These are phyloP conservation scores for Athelia sp. DNA, from an alignment of 1,284 basidiomycete species.

Conservation along the genomic window DNA sequence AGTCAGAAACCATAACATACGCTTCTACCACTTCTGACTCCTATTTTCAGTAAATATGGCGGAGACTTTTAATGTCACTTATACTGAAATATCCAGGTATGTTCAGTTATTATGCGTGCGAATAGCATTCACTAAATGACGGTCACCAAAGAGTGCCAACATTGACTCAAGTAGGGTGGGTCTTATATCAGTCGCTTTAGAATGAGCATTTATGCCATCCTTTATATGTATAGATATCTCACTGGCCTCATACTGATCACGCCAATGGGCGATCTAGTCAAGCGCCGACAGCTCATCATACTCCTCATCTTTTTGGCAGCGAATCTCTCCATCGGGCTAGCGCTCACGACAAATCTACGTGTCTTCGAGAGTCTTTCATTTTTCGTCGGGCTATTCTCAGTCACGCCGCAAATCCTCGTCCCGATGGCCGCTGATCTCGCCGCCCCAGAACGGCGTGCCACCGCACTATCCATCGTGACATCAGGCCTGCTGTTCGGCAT, in stretches of 20 bases:
- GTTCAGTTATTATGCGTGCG: slow-evolving; percentile 9
- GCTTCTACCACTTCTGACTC: background rate
- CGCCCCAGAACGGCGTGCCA: slow-evolving; percentile 53
- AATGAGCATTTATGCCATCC: background rate
- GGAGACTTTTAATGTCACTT: slow-evolving; percentile 48
- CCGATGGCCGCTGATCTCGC: slow-evolving; percentile 67
- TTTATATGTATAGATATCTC: slow-evolving; percentile 53
- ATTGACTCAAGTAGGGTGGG: slow-evolving; percentile 44
- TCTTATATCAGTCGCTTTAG: background rate
- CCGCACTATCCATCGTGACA: slow-evolving; percentile 62
- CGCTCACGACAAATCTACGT: slow-evolving; percentile 40
- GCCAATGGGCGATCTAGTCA: slow-evolving; percentile 64
- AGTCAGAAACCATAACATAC: background rate
- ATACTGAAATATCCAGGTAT: slow-evolving; percentile 55
- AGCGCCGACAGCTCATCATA: slow-evolving; percentile 50
- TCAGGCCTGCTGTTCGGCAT: slow-evolving; percentile 69
- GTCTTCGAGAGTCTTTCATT: slow-evolving; percentile 55
- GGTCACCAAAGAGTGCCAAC: slow-evolving; percentile 36
- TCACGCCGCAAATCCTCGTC: slow-evolving; percentile 55
- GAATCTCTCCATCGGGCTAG: slow-evolving; percentile 50
- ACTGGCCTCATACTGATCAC: slow-evolving; percentile 56
- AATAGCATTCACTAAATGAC: background rate
- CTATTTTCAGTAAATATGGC: slow-evolving; percentile 45
- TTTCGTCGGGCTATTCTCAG: slow-evolving; percentile 50
- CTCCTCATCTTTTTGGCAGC: slow-evolving; percentile 40